Base-by-base conservation (phyloP, 2,329 filamentous ascomycete species). In the Dactylonectria estremocensis region DNA sequence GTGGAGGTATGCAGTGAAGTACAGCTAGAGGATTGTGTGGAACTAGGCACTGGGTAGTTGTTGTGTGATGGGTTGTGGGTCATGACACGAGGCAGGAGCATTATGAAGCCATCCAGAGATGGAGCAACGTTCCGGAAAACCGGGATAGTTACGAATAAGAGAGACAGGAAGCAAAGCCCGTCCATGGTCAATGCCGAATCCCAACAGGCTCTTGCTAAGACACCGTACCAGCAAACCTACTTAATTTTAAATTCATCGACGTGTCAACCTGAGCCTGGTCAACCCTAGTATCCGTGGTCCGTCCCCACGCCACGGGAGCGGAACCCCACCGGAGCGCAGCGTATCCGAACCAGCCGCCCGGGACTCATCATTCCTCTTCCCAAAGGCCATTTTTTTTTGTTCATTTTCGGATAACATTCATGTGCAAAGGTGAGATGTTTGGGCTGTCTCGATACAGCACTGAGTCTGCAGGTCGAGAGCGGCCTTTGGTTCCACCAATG, bases 331-430 rank as follows among this genome's bases (percentile, higher is more conserved):
- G 24, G 18, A 37, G 43, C 37, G 50, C 50, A 35, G 49, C 57
- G 50, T 55, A 57, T 50, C 64, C 57, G 64, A 61, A 66, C 64
- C 64, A 57, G 49, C 52, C 45, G 64, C 64, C 50, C 61, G 64
- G 64, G 63, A 65, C 28, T 43, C 35, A 61, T 61, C 4, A 28
- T 4, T 7, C 24, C 24, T 28, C 7, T 7, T 7, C 7, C 7
- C 24, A 4, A 28, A 28, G 24, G 24, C 28, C 2, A 20, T 22
- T 18, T 37, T n/a, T n/a, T 43, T 6, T 14, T 10, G 10, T 14
- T 20, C 18, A 54, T 31, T 22, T 58, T 46, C 35, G 49, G n/a
- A 35, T 5, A n/a, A 28, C 22, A 5, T n/a, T 16, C 13, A 7
- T 16, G 7, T 7, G 7, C 7, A 14, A 43, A n/a, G 40, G 40